Evolutionary conservation across 345 rosid species (phyloP).

Genomic region (Melastoma malabathricum): DNA sequence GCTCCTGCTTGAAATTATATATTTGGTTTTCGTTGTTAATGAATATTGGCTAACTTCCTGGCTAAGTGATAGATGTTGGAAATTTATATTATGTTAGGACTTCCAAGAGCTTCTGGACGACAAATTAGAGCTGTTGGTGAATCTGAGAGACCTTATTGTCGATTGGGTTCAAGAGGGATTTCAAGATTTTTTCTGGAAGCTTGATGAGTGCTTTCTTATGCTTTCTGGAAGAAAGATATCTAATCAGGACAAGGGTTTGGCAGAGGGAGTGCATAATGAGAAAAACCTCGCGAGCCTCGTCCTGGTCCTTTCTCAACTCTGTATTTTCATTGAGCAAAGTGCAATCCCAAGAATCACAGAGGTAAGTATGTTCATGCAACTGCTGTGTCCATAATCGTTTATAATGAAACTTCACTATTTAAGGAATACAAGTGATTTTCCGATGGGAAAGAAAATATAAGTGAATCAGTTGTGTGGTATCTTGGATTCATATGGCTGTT

Average conservation of each 20-base stretch:
- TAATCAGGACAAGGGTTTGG: conserved; percentile 30
- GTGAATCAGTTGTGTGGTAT: neutral
- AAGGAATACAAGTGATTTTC: neutral
- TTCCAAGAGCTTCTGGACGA: conserved; percentile 76
- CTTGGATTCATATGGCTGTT: conserved; percentile 3
- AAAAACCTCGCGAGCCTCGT: conserved; percentile 59
- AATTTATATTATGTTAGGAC: conserved; percentile 29
- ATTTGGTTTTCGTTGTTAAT: conserved; percentile 4
- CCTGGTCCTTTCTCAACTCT: conserved; percentile 79
- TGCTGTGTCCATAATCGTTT: too few species aligned
- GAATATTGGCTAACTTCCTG: too few species aligned
- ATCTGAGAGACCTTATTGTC: conserved; percentile 46
- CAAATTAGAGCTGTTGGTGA: conserved; percentile 39
- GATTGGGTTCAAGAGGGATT: conserved; percentile 93
- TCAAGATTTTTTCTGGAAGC: conserved; percentile 69
- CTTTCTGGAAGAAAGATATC: conserved; percentile 67
- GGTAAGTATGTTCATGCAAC: conserved; percentile 24
- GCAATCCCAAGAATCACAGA: conserved; percentile 79
- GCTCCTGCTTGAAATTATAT: neutral
- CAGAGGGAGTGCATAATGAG: conserved; percentile 40
- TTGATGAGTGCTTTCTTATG: conserved; percentile 44
- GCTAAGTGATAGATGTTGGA: too few species aligned
- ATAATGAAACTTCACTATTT: neutral
- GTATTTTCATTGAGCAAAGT: conserved; percentile 74
- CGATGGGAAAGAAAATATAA: neutral